phyloP scores from a whole-genome alignment of 192 early-diverging fungal genomes.

The Backusella liffmaniae region DNA sequence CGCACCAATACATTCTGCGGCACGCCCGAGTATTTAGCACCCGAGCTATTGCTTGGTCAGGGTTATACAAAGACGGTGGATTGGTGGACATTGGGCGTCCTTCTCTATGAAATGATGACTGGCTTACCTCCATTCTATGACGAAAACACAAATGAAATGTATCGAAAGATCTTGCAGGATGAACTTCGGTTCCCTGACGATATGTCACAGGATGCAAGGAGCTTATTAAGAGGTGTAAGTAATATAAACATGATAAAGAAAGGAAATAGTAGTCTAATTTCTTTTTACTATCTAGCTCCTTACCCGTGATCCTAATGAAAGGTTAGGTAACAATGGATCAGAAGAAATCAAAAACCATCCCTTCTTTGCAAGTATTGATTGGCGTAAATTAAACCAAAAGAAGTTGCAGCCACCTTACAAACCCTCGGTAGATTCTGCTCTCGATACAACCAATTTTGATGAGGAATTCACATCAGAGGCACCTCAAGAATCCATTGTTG shows the following conservation, averaged over 20 bases:
- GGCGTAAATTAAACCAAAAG: conserved; percentile 84
- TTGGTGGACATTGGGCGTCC: conserved; percentile 96
- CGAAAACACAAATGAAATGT: conserved; percentile 94
- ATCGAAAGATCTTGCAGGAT: conserved; percentile 90
- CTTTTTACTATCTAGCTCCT: conserved; percentile 47
- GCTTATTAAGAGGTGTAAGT: conserved; percentile 59
- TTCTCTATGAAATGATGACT: conserved; percentile 89
- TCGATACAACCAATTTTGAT: conserved; percentile 98
- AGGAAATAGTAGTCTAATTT: neutral
- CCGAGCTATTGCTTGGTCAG: conserved; percentile 82
- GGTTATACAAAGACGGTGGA: conserved; percentile 93
- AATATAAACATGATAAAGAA: neutral
- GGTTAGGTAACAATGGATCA: conserved; percentile 85
- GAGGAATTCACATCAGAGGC: conserved; percentile 96
- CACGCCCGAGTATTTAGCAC: conserved; percentile 98
- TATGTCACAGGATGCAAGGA: conserved; percentile 62
- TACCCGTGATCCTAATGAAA: conserved; percentile 76
- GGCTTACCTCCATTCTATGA: conserved; percentile 93
- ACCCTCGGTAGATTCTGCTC: conserved; percentile 83
- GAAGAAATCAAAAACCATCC: conserved; percentile 93
- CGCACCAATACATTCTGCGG: conserved; percentile 96
- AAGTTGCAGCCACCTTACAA: conserved; percentile 94
- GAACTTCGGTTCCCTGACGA: conserved; percentile 82
- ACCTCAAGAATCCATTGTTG: conserved; percentile 84
- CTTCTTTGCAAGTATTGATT: conserved; percentile 91